A percentile compares a stretch with the other conserved stretches of the same genome.
Conservation (phyloP, 257 asterid species). For the Nicotiana sylvestris region DNA sequence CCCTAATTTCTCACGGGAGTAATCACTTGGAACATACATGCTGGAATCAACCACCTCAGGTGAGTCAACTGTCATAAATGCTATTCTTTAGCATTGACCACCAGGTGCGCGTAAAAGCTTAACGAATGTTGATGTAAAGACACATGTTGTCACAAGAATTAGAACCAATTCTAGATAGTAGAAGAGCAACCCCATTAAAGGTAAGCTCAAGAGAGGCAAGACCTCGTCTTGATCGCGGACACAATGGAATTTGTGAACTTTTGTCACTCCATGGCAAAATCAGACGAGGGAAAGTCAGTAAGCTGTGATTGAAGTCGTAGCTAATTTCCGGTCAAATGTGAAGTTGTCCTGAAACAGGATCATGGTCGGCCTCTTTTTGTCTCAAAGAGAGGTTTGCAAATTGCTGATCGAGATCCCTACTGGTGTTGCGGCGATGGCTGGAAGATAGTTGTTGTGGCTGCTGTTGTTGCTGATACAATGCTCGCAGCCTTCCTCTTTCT, state of each 20-base stretch:
- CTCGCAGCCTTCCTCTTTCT: slow-evolving; percentile 69
- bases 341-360: slow-evolving; percentile 55
- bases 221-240: slow-evolving; percentile 17
- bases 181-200: slow-evolving; percentile 1
- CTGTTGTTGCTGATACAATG: slow-evolving; percentile 52
- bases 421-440: slow-evolving; percentile 56
- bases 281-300: slow-evolving; percentile 27
- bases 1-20: too few relatives aligned
- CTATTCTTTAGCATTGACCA: slow-evolving; percentile 48
- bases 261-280: slow-evolving; percentile 29
- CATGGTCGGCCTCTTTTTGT: slow-evolving; percentile 54
- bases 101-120: slow-evolving; percentile 63
- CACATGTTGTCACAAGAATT: slow-evolving; percentile 18
- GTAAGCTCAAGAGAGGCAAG: slow-evolving; percentile 15
- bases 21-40: slow-evolving; percentile 27
- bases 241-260: slow-evolving; percentile 15
- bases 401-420: slow-evolving; percentile 78
- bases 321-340: slow-evolving; percentile 40
- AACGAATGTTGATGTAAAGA: slow-evolving; percentile 4
- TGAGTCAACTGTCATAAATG: slow-evolving; percentile 49
- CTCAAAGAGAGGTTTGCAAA: slow-evolving; percentile 71
- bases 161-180: slow-evolving; percentile 16
- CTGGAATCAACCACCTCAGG: slow-evolving; percentile 74
- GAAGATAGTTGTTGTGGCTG: slow-evolving; percentile 38
- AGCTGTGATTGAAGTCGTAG: slow-evolving; percentile 17